phyloP scores from a whole-genome alignment of 129 eudicot genomes.

The Arctium minus region DNA sequence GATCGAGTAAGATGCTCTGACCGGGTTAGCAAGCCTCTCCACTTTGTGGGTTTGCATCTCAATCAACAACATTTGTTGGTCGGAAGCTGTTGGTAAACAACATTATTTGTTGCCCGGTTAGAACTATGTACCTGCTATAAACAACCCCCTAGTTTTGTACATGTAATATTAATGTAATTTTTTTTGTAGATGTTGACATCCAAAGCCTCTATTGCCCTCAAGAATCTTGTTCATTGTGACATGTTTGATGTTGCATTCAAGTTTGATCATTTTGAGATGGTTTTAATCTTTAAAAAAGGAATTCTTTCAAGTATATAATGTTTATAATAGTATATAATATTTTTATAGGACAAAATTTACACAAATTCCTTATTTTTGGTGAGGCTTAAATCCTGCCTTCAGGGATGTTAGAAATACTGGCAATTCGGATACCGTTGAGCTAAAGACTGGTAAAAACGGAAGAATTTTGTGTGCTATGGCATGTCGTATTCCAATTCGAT shows the following conservation, averaged over 20 bases:
- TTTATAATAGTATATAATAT: no score
- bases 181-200: conserved; percentile 10
- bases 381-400: no score
- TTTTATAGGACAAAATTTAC: no score
- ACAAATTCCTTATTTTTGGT: neutral
- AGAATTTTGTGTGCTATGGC: neutral
- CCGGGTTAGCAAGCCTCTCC: neutral
- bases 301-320: neutral
- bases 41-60: neutral
- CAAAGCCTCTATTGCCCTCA: neutral
- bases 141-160: conserved; percentile 18
- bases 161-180: conserved; percentile 21
- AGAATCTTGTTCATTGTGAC: conserved; percentile 15
- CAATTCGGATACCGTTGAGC: neutral
- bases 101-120: neutral
- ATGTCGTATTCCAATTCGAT: no score
- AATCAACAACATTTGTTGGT: neutral
- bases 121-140: neutral
- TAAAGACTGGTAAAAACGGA: neutral
- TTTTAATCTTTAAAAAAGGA: neutral
- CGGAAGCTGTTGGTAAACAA: neutral
- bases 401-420: neutral
- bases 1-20: neutral
- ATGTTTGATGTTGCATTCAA: conserved; percentile 3
- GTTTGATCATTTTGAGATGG: neutral